Evolutionary conservation across 2,329 filamentous ascomycete genomes (phyloP), one percentile per base, ranked within the genome.

Genomic region (Paracoccidioides lutzii): DNA sequence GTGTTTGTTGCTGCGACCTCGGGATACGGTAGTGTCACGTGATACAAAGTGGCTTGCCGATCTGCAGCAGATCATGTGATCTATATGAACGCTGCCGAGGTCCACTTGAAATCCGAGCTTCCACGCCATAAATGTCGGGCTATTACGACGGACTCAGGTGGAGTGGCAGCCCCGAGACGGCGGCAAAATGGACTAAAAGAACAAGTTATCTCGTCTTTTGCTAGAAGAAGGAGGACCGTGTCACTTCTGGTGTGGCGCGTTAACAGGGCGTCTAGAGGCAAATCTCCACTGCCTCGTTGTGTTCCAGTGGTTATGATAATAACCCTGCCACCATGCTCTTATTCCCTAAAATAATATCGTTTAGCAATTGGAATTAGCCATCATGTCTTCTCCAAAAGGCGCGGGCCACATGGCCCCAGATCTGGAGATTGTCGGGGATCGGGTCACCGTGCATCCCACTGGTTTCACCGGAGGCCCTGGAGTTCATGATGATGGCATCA

Each of bases 391-490:
- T 49, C 64, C 65, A 57, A 65, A 70, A 46, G 59, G 64, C 48
- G 62, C 64, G 37, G 63, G 67, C 52, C 64, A 67, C 32, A 56
- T 59, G 50, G 83, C 85, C 53, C 85, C 85, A n/a, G 85, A 89
- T 68, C 76, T 90, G 54, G 83, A 88, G 69, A 88, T 90, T 61
- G 75, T 88, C 8, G 85, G 85, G 60, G 81, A 87, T 65, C 76
- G 84, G 64, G 81, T 90, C 62, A 88, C 83, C 1, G 79, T 90
- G 42, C 85, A 88, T 66, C 86, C 86, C 7, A 82, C 82, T 61
- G 85, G 84, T 58, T 87, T 72, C 57, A 73, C 70, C 5, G 70
- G 67, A 38, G 71, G 67, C 6, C 66, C 66, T 6, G 68, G 64
- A 50, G 64, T 67, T 57, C 65, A 75, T 58, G 75, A 75, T 58